Evolutionary conservation across 225 moss, liverwort and hornwort genomes (phyloP).

Genomic region (Polytrichum formosum): DNA sequence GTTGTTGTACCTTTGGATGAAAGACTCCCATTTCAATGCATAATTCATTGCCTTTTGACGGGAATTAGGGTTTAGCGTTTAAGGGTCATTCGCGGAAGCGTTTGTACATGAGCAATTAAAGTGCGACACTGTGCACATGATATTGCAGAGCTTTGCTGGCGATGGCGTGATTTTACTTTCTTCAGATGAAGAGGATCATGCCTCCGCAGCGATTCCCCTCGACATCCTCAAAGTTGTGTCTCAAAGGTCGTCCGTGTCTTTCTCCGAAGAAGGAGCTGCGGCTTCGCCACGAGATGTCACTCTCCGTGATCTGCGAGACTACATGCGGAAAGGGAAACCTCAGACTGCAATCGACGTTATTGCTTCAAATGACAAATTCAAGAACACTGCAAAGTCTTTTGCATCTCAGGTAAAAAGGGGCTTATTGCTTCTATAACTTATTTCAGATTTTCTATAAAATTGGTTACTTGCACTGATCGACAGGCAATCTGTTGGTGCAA

Average conservation of each 20-base stretch:
- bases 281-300: background rate
- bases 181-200: background rate
- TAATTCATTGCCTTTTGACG: too few species aligned
- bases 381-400: background rate
- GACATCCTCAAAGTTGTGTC: background rate
- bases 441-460: background rate
- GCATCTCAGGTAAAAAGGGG: background rate
- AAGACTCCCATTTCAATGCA: background rate
- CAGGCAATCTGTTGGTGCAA: too few species aligned
- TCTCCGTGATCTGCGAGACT: background rate
- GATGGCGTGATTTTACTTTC: background rate
- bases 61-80: background rate
- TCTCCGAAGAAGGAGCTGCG: too few species aligned
- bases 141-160: background rate
- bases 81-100: background rate
- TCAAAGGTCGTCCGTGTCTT: too few species aligned
- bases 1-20: background rate
- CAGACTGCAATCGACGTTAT: background rate
- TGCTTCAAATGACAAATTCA: background rate
- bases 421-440: background rate
- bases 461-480: background rate
- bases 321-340: slow-evolving; percentile 1
- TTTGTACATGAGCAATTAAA: background rate
- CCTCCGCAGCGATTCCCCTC: background rate
- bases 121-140: background rate